Conservation (phyloP, 805 yeast genomes). For the Torulaspora gathmanii region DNA sequence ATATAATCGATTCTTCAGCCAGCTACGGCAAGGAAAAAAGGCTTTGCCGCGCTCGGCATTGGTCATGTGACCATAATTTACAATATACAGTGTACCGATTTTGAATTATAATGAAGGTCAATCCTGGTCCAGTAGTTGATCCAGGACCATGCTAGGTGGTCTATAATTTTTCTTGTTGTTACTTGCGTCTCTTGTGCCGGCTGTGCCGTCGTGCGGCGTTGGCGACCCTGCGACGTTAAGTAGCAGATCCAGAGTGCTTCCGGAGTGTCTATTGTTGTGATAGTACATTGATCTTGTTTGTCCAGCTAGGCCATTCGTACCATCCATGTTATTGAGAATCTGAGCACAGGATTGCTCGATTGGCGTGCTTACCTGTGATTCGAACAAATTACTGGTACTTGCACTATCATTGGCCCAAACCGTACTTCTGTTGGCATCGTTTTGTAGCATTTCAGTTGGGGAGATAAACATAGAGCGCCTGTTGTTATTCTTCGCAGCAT, state of each 20-base stretch:
- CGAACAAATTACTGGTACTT: constrained; percentile 10
- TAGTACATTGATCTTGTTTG: not conserved
- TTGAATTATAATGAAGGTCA: not conserved
- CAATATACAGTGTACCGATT: too few relatives aligned
- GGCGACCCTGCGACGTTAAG: not conserved
- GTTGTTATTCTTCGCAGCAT: constrained; percentile 9
- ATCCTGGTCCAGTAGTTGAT: constrained; percentile 38
- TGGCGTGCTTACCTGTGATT: constrained; percentile 16
- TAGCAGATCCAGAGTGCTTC: constrained; percentile 1
- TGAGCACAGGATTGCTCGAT: constrained; percentile 10
- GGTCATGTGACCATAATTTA: constrained; percentile 1
- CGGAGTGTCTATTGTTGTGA: not conserved
- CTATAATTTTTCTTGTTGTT: constrained; percentile 27
- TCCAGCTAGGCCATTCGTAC: not conserved
- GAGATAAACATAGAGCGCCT: constrained; percentile 49
- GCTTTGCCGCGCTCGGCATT: constrained; percentile 4
- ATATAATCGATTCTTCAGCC: not conserved
- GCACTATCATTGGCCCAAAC: constrained; percentile 7
- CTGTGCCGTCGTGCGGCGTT: not conserved
- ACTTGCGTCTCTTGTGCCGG: not conserved
- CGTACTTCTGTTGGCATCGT: constrained; percentile 14
- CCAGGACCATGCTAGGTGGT: constrained; percentile 49
- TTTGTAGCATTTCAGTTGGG: constrained; percentile 43
- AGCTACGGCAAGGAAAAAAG: not conserved
- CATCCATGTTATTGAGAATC: constrained; percentile 5